phyloP scores from a whole-genome alignment of 179 eudicot species.

The Drosera spatulata region DNA sequence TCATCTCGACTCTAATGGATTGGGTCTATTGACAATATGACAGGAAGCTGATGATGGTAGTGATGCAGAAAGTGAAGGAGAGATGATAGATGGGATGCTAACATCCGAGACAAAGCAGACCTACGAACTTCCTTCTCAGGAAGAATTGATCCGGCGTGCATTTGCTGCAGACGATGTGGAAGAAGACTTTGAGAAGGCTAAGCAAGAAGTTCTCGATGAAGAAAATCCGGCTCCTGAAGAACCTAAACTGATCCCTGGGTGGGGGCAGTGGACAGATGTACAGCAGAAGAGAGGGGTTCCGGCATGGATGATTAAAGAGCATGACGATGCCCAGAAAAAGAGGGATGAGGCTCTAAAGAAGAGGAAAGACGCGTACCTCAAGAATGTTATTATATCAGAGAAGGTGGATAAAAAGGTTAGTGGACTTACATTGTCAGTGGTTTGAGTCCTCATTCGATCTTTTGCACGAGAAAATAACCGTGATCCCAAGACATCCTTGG shows the following conservation, averaged over 20 bases:
- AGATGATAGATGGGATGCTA: constrained; percentile 85
- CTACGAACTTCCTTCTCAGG: constrained; percentile 83
- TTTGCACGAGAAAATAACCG: neutral
- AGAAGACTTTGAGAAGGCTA: constrained; percentile 68
- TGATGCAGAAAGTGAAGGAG: constrained; percentile 64
- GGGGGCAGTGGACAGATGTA: constrained; percentile 91
- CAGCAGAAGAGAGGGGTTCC: constrained; percentile 87
- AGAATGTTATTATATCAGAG: constrained; percentile 82
- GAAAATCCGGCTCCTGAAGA: constrained; percentile 94
- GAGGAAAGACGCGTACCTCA: constrained; percentile 76
- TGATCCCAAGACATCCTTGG: neutral
- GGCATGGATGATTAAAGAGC: constrained; percentile 74
- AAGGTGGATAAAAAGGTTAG: constrained; percentile 87
- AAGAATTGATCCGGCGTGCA: constrained; percentile 71
- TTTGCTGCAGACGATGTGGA: constrained; percentile 98
- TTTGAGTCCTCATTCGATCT: constrained; percentile 1
- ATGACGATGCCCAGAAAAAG: constrained; percentile 61
- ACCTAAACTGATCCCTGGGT: constrained; percentile 82
- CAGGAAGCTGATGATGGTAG: constrained; percentile 50
- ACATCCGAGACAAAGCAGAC: constrained; percentile 49
- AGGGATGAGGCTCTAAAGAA: constrained; percentile 74
- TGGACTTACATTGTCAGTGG: neutral
- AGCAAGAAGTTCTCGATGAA: constrained; percentile 60
- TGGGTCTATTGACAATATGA: constrained; percentile 2
- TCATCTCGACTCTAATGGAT: constrained; percentile 1